These are phyloP conservation scores for Asterochloris erici DNA, from an alignment of 139 green algal species.

Conservation along the genomic window DNA sequence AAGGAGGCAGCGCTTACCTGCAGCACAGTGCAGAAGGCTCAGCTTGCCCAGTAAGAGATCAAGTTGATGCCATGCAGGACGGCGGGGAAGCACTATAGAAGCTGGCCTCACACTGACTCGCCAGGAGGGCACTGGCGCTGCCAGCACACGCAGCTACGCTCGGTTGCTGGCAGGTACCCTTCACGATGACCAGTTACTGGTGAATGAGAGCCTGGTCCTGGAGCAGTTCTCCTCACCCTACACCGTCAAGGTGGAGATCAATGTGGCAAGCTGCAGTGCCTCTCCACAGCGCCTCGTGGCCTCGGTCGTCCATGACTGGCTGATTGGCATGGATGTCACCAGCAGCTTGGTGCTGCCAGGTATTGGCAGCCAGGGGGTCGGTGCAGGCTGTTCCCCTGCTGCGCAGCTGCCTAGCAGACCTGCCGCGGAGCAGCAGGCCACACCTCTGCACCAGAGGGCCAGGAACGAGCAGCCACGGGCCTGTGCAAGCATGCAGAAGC, in stretches of 20 bases:
- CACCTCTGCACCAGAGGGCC: not conserved
- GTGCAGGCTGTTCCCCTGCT: too few relatives aligned
- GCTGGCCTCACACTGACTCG: slow-evolving; percentile 23
- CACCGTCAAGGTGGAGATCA: slow-evolving; percentile 16
- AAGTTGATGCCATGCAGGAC: too few relatives aligned
- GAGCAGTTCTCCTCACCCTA: slow-evolving; percentile 54
- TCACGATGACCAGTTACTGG: slow-evolving; percentile 62
- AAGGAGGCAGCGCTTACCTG: too few relatives aligned
- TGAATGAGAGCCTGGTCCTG: slow-evolving; percentile 39
- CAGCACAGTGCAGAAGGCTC: too few relatives aligned
- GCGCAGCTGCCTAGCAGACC: too few relatives aligned
- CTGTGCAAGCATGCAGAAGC: not conserved
- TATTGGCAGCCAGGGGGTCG: not conserved
- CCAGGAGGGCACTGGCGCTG: not conserved
- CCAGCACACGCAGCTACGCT: slow-evolving; percentile 10
- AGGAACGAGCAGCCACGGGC: not conserved
- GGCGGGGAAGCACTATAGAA: slow-evolving; percentile 19
- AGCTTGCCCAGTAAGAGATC: too few relatives aligned
- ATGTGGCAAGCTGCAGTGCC: not conserved
- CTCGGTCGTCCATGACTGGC: slow-evolving; percentile 37
- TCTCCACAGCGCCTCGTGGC: slow-evolving; percentile 32
- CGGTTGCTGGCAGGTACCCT: slow-evolving; percentile 60
- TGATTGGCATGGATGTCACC: slow-evolving; percentile 47
- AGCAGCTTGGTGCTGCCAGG: not conserved
- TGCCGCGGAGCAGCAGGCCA: not conserved